Evolutionary conservation across 2,329 filamentous ascomycete species (phyloP).

Genomic region (Cercospora janseana): DNA sequence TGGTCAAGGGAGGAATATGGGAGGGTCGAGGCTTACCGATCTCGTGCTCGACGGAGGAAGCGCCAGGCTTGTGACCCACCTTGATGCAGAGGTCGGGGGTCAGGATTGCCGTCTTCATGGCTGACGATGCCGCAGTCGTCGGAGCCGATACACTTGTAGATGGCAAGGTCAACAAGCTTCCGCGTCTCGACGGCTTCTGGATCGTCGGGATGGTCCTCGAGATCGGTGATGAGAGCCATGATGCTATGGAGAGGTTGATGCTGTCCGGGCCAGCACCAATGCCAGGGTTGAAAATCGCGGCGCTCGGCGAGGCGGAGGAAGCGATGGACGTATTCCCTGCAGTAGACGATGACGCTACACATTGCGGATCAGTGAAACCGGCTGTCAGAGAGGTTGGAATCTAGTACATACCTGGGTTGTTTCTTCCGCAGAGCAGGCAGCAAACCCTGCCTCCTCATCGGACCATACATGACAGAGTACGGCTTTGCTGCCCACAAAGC

Average conservation of each 20-base stretch:
- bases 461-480: conserved; percentile 29
- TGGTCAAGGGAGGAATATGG: background rate
- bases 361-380: conserved; percentile 9
- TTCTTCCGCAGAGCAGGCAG: conserved; percentile 22
- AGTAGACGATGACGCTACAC: conserved; percentile 25
- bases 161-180: conserved; percentile 26
- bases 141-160: conserved; percentile 26
- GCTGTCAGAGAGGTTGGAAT: background rate
- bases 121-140: conserved; percentile 26
- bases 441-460: conserved; percentile 24
- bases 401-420: conserved; percentile 22
- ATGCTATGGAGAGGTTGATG: conserved; percentile 31
- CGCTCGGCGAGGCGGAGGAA: conserved; percentile 26
- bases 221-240: conserved; percentile 29
- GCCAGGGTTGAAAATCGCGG: conserved; percentile 29
- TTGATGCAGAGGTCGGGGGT: conserved; percentile 23
- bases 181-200: conserved; percentile 24
- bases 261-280: conserved; percentile 29
- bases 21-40: conserved; percentile 17
- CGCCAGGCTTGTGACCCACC: conserved; percentile 28
- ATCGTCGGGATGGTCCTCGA: conserved; percentile 27
- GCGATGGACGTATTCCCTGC: conserved; percentile 26
- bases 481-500: conserved; percentile 28
- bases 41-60: conserved; percentile 24
- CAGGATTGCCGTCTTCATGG: conserved; percentile 23